Base-by-base conservation (phyloP, 345 rosid species). In the Melaleuca quinquenervia region DNA sequence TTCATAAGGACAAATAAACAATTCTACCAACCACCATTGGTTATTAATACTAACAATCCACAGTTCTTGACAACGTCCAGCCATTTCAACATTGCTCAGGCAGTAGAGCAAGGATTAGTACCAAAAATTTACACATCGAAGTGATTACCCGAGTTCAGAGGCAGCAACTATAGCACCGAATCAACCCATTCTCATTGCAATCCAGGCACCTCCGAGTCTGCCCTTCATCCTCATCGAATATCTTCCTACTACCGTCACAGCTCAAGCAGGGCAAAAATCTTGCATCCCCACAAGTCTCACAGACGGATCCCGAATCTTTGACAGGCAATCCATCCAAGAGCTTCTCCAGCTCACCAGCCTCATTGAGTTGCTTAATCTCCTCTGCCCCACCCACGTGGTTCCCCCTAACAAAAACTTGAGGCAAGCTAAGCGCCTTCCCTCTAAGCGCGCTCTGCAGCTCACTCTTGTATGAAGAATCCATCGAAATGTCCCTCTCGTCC, bases 171-270 rank as follows among this genome's bases (percentile, higher is more conserved):
- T 87, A 89, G 93, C 93, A 91, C 3, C 92, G 91, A 84, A 91
- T 90, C 82, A 91, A 60, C 27, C 93, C 93, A 75, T 91, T 91
- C 87, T 91, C 93, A 49, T 91, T 91, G 86, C 93, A 91, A 75
- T 88, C 86, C 48, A 83, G 41, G 88, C 93, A 91, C 86, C 90
- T 89, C 82, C 88, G 86, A 51, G 85, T 70, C 80, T 82, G 82
- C 64, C 88, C 90, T 10, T 88, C 88, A 1, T 89, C 91, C 82
- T 88, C 87, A 78, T 90, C 92, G 74, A 90, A 88, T 62, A 91
- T 88, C 82, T 90, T 91, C 82, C 90, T 87, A 74, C 93, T 91
- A 10, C 93, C 93, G 5, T 85, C 88, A 53, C 93, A 91, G 50
- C 89, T 89, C 56, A 86, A 50, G 82, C 93, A 91, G n/a, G 91